phyloP scores from a whole-genome alignment of 805 yeast species.

The Saturnispora serradocipensis region DNA sequence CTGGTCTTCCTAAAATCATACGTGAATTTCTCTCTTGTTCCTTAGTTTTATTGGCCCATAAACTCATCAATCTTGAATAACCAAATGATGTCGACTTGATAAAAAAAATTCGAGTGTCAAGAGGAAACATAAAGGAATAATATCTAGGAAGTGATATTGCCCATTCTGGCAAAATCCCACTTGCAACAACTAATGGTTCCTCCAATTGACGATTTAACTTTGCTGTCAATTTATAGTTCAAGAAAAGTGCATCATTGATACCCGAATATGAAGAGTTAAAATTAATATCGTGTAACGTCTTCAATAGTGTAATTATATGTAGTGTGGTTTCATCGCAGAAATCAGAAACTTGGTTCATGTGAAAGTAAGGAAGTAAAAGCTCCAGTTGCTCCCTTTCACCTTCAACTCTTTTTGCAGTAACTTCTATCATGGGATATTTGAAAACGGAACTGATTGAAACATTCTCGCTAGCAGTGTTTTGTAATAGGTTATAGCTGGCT shows the following conservation, averaged over 20 bases:
- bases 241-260: conserved; percentile 31
- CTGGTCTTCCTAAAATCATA: conserved; percentile 53
- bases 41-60: conserved; percentile 51
- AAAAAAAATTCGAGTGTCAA: conserved; percentile 69
- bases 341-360: conserved; percentile 25
- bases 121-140: conserved; percentile 76
- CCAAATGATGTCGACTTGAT: conserved; percentile 88
- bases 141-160: conserved; percentile 59
- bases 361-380: conserved; percentile 16
- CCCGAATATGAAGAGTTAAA: conserved; percentile 7
- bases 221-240: conserved; percentile 76
- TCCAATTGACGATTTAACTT: conserved; percentile 81
- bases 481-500: conserved; percentile 49
- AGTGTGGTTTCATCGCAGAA: conserved; percentile 27
- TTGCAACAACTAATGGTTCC: conserved; percentile 79
- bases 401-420: conserved; percentile 33
- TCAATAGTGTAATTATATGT: conserved; percentile 40
- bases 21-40: conserved; percentile 22
- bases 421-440: conserved; percentile 51
- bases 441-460: conserved; percentile 38
- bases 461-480: conserved; percentile 28
- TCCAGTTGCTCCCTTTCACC: conserved; percentile 24
- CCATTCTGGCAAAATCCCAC: conserved; percentile 85
- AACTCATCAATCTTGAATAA: conserved; percentile 67
- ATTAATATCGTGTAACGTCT: conserved; percentile 36